These are phyloP conservation scores for Jasminum sambac DNA, from an alignment of 257 asterid species.

Conservation along the genomic window DNA sequence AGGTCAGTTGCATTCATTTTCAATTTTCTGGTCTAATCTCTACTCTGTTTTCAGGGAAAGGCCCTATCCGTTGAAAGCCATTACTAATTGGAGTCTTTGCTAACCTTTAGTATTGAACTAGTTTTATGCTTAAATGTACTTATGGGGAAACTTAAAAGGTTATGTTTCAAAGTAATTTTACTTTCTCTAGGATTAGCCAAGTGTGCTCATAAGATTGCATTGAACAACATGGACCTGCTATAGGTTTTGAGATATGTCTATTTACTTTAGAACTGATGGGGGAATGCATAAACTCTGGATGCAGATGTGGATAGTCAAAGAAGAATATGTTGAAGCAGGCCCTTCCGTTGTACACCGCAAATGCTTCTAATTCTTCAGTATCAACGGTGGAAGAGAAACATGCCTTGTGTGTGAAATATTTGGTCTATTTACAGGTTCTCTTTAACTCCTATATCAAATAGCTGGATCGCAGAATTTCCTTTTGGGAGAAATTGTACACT, in stretches of 20 bases:
- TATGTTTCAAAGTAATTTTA: neutral
- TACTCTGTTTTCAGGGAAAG: neutral
- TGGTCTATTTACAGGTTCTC: neutral
- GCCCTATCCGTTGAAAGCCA: neutral
- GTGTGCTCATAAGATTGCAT: neutral
- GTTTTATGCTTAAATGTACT: too few species aligned
- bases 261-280: neutral
- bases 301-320: slow-evolving; percentile 29
- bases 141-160: neutral
- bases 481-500: neutral
- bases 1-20: slow-evolving; percentile 8
- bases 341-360: slow-evolving; percentile 29
- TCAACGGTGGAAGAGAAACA: neutral
- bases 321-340: slow-evolving; percentile 21
- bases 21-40: neutral
- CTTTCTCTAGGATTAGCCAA: neutral
- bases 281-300: neutral
- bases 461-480: neutral
- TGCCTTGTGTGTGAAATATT: neutral
- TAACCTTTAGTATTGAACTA: too few species aligned
- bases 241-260: too few species aligned
- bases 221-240: neutral
- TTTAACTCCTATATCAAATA: neutral
- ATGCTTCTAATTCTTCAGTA: slow-evolving; percentile 18
- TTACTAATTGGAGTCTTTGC: neutral